Evolutionary conservation across 108 stramenopile species (phyloP), one percentile per base, ranked within the genome.

Genomic region (Nannochloropsis oceanica): DNA sequence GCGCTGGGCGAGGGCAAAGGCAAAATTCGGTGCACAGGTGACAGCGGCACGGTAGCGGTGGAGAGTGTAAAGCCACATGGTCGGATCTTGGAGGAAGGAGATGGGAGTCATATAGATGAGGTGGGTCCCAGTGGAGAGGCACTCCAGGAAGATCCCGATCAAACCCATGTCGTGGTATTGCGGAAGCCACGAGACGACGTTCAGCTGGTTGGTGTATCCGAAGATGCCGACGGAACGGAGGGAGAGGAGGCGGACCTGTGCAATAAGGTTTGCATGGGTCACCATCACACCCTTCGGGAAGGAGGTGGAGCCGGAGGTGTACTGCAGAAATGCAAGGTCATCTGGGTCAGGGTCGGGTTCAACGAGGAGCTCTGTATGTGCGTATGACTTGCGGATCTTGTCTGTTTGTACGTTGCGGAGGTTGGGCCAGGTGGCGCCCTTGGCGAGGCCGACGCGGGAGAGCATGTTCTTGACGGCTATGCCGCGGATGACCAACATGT

Each of bases 111-210:
- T 92, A 92, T 98, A 99, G 86, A 93, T 96, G 0, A 98, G 98
- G 80, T 89, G 90, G 73, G 98, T 98, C 12, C 99, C 98, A 85
- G 97, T 98, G 83, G 95, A 98, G 20, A 97, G 86, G 11, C 92
- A 83, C 26, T 97, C 98, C 8, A 99, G 90, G 59, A 96, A 93
- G 12, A 94, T 93, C 44, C 98, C 99, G 82, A 99, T 99, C 44
- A 99, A 91, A 24, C 98, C 99, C 99, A 99, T 99, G 88, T 99
- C 99, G 86, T 99, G 99, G 89, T 99, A 99, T 91, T 99, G 98
- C 0, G 96, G 98, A n/a, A 99, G 92, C 98, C 99, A 99, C 11
- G 94, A 95, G 11, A 96, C 98, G 34, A 95, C 96, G 8, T 26
- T 84, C 89, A 85, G 27, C 85, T 84, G 18, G 11, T 85, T 81